phyloP scores from a whole-genome alignment of 2,329 filamentous ascomycete species.

The Penicillium polonicum region DNA sequence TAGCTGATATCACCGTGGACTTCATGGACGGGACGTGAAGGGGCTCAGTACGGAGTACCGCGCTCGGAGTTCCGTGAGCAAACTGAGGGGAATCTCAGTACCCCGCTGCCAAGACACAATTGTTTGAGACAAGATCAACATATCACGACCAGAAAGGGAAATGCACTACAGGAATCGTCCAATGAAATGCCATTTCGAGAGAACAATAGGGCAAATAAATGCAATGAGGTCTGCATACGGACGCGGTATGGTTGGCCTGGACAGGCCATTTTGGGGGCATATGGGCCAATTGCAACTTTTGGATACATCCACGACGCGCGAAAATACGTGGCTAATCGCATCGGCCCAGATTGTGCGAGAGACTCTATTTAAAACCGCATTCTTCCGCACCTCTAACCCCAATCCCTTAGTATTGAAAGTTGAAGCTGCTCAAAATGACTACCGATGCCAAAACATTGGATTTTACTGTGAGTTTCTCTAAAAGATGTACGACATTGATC shows the following conservation, averaged over 20 bases:
- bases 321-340: background rate
- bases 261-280: too few species aligned
- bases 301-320: background rate
- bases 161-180: background rate
- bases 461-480: constrained; percentile 5
- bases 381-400: too few species aligned
- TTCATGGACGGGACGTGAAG: too few species aligned
- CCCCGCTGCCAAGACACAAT: background rate
- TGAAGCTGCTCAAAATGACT: constrained; percentile 1
- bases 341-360: background rate
- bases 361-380: background rate
- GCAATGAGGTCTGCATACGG: background rate
- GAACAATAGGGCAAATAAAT: background rate
- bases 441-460: background rate
- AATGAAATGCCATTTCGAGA: background rate
- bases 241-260: background rate
- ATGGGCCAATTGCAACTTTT: background rate
- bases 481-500: background rate
- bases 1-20: background rate
- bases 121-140: background rate
- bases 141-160: background rate
- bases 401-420: background rate
- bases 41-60: background rate
- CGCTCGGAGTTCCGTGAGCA: background rate
- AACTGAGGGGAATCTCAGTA: background rate